Conservation (phyloP, 1,284 basidiomycete genomes). For the Apiotrichum mycotoxinovorans region DNA sequence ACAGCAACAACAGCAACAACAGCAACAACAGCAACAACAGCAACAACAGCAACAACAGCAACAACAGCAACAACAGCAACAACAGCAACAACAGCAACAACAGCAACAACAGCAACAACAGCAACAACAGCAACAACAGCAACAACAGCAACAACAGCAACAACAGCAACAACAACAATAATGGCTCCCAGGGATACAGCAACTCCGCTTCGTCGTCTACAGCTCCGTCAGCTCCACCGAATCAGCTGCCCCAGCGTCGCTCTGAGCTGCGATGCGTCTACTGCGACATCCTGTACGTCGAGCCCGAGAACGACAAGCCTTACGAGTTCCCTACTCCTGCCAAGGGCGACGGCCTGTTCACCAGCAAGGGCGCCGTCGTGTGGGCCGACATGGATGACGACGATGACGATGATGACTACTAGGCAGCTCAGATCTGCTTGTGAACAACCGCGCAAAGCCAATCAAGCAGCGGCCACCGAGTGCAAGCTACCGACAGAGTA, state of each 20-base stretch:
- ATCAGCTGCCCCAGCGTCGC: not conserved
- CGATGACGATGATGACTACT: conserved; percentile 8
- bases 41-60: no score
- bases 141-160: not conserved
- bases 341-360: not conserved
- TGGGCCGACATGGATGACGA: not conserved
- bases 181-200: not conserved
- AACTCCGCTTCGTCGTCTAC: not conserved
- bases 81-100: not conserved
- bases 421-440: no score
- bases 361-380: not conserved
- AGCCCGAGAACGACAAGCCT: not conserved
- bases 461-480: no score
- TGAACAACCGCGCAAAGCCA: no score
- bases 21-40: no score
- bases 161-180: not conserved
- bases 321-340: not conserved
- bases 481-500: no score
- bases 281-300: not conserved
- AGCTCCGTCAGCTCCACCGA: not conserved
- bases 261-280: not conserved
- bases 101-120: not conserved
- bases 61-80: not conserved
- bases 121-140: not conserved
- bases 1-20: no score